phyloP scores from a whole-genome alignment of 148 eudicot genomes.

The Nepenthes gracilis region DNA sequence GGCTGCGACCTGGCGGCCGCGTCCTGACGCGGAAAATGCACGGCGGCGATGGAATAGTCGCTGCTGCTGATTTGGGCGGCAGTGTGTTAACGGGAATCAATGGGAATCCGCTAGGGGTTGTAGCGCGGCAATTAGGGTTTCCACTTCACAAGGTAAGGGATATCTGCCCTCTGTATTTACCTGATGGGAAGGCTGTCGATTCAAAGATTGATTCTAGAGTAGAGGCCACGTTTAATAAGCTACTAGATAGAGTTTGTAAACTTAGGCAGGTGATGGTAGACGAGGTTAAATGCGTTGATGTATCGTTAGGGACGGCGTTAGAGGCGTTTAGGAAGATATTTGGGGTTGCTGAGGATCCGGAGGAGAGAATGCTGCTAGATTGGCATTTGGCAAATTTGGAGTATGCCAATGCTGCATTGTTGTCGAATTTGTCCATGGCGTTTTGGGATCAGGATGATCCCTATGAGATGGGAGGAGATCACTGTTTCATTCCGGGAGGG shows the following conservation, averaged over 20 bases:
- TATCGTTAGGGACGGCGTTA: conserved; percentile 68
- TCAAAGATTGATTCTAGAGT: conserved; percentile 63
- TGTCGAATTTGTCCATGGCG: conserved; percentile 84
- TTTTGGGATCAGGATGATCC: conserved; percentile 99
- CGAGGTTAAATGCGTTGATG: conserved; percentile 69
- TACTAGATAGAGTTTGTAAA: conserved; percentile 94
- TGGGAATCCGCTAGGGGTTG: conserved; percentile 87
- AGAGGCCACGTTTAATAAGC: conserved; percentile 68
- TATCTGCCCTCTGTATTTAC: conserved; percentile 82
- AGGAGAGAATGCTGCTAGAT: conserved; percentile 78
- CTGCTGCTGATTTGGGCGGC: conserved; percentile 90
- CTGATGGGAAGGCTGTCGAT: conserved; percentile 70
- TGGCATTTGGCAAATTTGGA: conserved; percentile 97
- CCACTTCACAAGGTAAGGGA: conserved; percentile 97
- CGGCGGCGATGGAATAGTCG: conserved; percentile 26
- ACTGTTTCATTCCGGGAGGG: conserved; percentile 94
- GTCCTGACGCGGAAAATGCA: conserved; percentile 59
- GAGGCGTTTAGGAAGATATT: conserved; percentile 75
- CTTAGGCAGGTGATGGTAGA: conserved; percentile 88
- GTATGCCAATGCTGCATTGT: conserved; percentile 79
- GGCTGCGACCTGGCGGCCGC: conserved; percentile 76
- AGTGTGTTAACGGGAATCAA: conserved; percentile 92
- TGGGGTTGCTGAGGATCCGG: conserved; percentile 61
- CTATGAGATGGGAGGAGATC: conserved; percentile 97
- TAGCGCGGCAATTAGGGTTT: conserved; percentile 74